phyloP scores from a whole-genome alignment of 139 green algal genomes.

The Coelastrella sp. region DNA sequence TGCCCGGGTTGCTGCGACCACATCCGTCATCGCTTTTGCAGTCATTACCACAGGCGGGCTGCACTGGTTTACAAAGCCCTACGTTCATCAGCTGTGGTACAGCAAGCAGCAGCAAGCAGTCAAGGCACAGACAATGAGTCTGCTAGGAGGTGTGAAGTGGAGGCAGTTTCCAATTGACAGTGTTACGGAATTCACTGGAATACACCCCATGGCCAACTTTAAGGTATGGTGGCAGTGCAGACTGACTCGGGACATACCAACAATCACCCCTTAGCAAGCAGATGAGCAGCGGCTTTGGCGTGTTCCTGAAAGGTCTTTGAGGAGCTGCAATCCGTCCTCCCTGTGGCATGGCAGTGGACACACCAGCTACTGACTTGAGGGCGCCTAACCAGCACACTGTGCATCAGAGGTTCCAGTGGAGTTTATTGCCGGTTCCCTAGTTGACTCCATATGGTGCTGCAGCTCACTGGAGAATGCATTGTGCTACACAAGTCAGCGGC shows the following conservation, averaged over 20 bases:
- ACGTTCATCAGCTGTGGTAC: constrained; percentile 42
- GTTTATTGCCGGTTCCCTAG: no score
- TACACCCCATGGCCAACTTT: constrained; percentile 33
- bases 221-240: constrained; percentile 1
- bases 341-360: no score
- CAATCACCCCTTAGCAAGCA: neutral
- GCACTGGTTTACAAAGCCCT: constrained; percentile 49
- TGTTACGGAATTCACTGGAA: neutral
- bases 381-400: no score
- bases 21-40: constrained; percentile 29
- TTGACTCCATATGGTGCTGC: no score
- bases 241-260: neutral
- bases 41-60: constrained; percentile 39
- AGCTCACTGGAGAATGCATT: no score
- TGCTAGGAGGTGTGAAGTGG: constrained; percentile 20
- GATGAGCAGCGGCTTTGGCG: neutral
- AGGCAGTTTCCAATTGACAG: neutral
- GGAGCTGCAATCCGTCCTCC: neutral
- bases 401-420: no score
- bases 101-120: constrained; percentile 11
- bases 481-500: no score
- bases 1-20: constrained; percentile 28
- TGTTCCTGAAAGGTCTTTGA: neutral
- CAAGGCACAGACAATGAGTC: neutral
- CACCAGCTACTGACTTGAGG: no score